A percentile compares a stretch with the other conserved stretches of the same genome.
phyloP scores from a whole-genome alignment of 768 basidiomycete species.

The Lentinus tigrinus region DNA sequence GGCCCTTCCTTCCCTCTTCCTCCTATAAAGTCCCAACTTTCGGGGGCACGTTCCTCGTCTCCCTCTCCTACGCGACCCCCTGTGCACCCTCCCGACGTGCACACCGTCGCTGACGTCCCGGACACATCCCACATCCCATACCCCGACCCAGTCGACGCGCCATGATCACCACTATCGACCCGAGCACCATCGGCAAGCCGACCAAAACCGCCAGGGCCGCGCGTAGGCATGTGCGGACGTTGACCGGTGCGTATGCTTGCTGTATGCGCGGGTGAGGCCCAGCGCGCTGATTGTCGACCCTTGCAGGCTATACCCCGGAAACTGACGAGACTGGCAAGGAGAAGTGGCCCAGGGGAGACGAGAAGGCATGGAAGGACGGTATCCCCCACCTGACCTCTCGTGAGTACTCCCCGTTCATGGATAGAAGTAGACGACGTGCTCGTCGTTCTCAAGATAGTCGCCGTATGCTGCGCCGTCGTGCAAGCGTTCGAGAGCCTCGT shows the following conservation, averaged over 20 bases:
- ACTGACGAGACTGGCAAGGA: conserved; percentile 75
- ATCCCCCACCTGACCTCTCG: conserved; percentile 59
- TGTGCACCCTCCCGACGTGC: not conserved
- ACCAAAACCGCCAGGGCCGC: conserved; percentile 33
- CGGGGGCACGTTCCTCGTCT: not conserved
- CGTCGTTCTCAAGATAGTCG: not conserved
- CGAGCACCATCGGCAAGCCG: conserved; percentile 25
- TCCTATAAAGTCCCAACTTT: not conserved
- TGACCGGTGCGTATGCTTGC: conserved; percentile 28
- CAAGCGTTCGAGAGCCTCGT: conserved; percentile 17
- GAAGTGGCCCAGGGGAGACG: conserved; percentile 83
- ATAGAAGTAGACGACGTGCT: not conserved
- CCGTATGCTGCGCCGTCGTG: not conserved
- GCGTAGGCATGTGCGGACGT: conserved; percentile 60
- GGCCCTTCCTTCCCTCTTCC: not conserved
- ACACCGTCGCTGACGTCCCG: not conserved
- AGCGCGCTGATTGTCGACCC: not conserved
- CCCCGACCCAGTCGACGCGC: not conserved
- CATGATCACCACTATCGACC: conserved; percentile 28
- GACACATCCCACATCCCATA: not conserved
- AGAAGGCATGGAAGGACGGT: conserved; percentile 67
- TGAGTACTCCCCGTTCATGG: conserved; percentile 25
- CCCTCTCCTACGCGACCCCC: not conserved
- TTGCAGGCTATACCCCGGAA: conserved; percentile 74
- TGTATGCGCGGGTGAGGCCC: not conserved